These are phyloP conservation scores for Lathyrus sativus DNA, from an alignment of 306 rosid genomes.

Conservation along the genomic window DNA sequence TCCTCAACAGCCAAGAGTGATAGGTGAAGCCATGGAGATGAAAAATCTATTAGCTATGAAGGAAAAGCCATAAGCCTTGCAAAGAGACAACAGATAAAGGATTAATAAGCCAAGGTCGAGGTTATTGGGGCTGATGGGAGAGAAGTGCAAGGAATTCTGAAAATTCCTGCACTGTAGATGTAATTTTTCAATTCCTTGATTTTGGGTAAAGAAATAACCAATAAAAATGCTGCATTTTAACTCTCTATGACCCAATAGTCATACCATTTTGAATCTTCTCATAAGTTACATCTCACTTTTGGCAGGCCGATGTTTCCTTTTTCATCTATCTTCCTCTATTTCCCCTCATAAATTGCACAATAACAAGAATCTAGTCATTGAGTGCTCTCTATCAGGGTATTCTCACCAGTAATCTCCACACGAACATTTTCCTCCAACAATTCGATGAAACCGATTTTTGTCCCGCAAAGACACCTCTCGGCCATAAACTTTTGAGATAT, in stretches of 20 bases:
- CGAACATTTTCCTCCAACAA: constrained; percentile 76
- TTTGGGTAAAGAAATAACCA: background rate
- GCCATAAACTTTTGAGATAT: constrained; percentile 55
- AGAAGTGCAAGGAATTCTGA: constrained; percentile 9
- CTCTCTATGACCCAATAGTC: background rate
- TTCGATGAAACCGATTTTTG: constrained; percentile 73
- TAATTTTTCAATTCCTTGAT: constrained; percentile 13
- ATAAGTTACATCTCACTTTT: constrained; percentile 6
- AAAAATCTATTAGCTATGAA: constrained; percentile 11
- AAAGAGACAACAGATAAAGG: background rate
- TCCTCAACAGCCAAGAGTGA: constrained; percentile 9
- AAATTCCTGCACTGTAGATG: constrained; percentile 4
- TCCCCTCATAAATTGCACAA: background rate
- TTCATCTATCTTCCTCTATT: background rate
- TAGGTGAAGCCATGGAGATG: background rate
- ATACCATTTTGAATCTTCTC: constrained; percentile 18
- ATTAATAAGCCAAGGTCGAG: background rate
- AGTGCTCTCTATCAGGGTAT: constrained; percentile 20
- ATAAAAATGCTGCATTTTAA: constrained; percentile 16
- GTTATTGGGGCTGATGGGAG: background rate
- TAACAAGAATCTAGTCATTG: background rate
- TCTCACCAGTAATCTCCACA: constrained; percentile 86
- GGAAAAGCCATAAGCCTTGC: background rate
- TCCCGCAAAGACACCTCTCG: constrained; percentile 79
- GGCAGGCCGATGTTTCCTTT: constrained; percentile 10